Evolutionary conservation across 1,139 yeast genomes (phyloP), one percentile per base, ranked within the genome.

Genomic region (Sugiyamaella sp.): DNA sequence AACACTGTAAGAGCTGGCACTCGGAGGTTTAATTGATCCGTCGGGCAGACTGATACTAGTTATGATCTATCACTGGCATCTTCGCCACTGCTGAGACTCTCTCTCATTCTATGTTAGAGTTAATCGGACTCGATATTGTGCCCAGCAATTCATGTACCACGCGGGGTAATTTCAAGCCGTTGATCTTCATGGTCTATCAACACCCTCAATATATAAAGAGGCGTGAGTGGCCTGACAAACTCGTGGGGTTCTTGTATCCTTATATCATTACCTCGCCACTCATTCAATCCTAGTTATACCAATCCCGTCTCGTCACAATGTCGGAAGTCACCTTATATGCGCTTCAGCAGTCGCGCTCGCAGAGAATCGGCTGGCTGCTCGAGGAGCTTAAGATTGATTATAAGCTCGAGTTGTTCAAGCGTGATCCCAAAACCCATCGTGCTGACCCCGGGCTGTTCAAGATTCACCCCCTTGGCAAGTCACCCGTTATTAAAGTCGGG

Each of bases 391-490:
- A 74, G 25, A 65, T 83, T 14, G 78, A 78, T 51, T 84, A 81
- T 62, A 80, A 79, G 39, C 73, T 81, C 14, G 65, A 67, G 57
- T 49, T 54, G 19, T 81, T 79, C 66, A 70, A 77, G 54, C 74
- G 87, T 44, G 74, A 77, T 55, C 53, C 60, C 19, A 70, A 47
- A 35, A 47, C 72, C 2, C 52, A 59, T 24, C 68, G 71, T 43
- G 78, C 78, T 6, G 76, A 75, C 14, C 58, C 61, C 4, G 82
- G 75, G 40, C 68, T 82, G 2, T 38, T 25, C 32, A 73, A 77
- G 39, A 72, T 80, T 10, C 85, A 81, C 59, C 83, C 83, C 2
- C 66, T 77, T 19, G 86, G 86, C 0, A 81, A 80, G 63, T 70
- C 81, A 0, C 87, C 87, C 0, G 66, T 82, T 4, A 63, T 82